Evolutionary conservation across 2,329 filamentous ascomycete species (phyloP), one percentile per base, ranked within the genome.

Genomic region (Neopestalotiopsis sp.): DNA sequence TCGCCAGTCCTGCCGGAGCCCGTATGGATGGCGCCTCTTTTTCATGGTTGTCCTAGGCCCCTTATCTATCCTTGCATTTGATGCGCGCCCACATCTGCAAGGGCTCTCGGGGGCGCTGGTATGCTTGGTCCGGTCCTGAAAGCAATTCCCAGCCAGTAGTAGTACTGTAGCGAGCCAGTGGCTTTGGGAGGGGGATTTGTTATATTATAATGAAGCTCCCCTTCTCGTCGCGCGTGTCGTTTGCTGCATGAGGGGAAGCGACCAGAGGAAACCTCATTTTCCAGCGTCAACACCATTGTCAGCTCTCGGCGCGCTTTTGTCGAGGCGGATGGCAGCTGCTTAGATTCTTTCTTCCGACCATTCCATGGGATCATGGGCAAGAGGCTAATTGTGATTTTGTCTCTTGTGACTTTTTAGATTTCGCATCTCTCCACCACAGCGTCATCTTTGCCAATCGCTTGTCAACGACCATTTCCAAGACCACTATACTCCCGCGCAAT

Each of bases 401-500:
- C 45, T 52, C 45, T 66, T 66, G 49, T 66, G 63, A 56, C 45
- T 56, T n/a, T 32, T 17, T 66, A 66, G 63, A 66, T 66, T 58
- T 10, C 63, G 49, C 61, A 32, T 32, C 34, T 38, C 10, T 38
- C 28, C 24, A 24, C 24, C 38, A 38, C 7, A 45, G 24, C 34
- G 34, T 10, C 20, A 56, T 24, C 13, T 20, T 49, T 40, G 20
- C 38, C 20, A 24, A 5, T 30, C n/a, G 14, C 38, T 65, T 52
- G 60, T 62, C 34, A 12, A 24, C 30, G 32, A 40, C 13, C 10
- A 38, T 40, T 38, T 38, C 34, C 13, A 38, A 40, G n/a, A 13
- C 14, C 20, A 14, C 7, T n/a, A 10, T 17, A 59, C 57, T 30
- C 30, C 10, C 24, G 9, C 45, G n/a, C 34, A 20, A 17, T 20